Percentiles rank a stretch among this genome's conserved stretches.
These are phyloP conservation scores for Tulasnella sp. DNA, from an alignment of 768 basidiomycete genomes.

Conservation along the genomic window DNA sequence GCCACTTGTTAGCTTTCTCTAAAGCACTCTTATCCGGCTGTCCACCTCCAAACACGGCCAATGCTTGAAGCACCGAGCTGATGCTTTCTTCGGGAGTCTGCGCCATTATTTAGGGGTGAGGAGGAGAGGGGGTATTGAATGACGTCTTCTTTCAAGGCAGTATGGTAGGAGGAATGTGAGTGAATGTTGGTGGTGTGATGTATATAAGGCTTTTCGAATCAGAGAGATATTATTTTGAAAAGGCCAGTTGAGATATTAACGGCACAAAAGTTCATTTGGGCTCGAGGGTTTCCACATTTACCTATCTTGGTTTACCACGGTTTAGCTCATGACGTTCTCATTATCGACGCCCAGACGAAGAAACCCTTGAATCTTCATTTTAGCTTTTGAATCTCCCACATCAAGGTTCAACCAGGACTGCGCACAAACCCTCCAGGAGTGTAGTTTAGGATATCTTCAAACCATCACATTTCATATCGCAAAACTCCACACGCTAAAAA, in stretches of 20 bases:
- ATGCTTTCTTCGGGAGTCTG: constrained; percentile 15
- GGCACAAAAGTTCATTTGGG: constrained; percentile 2
- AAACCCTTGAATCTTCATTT: not conserved
- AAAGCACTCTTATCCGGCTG: constrained; percentile 68
- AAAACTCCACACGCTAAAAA: not conserved
- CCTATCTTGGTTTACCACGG: not conserved
- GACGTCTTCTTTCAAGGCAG: not conserved
- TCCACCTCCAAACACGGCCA: constrained; percentile 65
- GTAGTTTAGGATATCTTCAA: too few relatives aligned
- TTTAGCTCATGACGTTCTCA: too few relatives aligned
- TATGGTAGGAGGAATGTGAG: not conserved
- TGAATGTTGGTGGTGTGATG: too few relatives aligned
- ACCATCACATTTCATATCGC: too few relatives aligned
- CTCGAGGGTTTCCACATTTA: constrained; percentile 1
- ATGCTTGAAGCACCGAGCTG: constrained; percentile 47
- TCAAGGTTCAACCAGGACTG: too few relatives aligned
- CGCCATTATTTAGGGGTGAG: constrained; percentile 13
- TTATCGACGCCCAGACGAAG: not conserved
- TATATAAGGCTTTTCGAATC: too few relatives aligned
- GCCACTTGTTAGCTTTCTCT: constrained; percentile 84
- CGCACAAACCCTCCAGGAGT: too few relatives aligned
- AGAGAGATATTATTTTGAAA: too few relatives aligned
- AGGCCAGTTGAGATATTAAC: constrained; percentile 2
- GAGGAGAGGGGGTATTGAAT: not conserved
- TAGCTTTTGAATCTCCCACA: too few relatives aligned